Evolutionary conservation across 306 rosid genomes (phyloP).

Genomic region (Casuarina equisetifolia): DNA sequence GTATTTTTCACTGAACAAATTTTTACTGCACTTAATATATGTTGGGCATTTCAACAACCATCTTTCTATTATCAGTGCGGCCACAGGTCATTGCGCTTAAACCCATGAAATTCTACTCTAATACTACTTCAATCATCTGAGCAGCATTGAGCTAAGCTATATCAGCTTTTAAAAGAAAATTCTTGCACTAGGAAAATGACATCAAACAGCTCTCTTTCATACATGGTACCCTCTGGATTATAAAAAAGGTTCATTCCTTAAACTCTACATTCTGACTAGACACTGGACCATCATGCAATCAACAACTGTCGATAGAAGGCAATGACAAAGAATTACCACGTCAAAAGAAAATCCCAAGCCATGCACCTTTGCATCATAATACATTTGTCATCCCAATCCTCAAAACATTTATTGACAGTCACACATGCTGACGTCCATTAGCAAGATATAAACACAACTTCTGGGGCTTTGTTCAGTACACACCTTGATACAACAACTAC

Average conservation of each 20-base stretch:
- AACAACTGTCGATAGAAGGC: background rate
- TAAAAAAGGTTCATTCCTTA: background rate
- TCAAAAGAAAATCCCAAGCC: background rate
- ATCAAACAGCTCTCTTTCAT: background rate
- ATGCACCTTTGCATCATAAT: background rate
- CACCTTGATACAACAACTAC: background rate
- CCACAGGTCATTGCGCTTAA: background rate
- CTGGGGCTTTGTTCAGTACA: constrained; percentile 8
- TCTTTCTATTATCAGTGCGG: background rate
- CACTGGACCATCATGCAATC: background rate
- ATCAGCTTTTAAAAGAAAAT: background rate
- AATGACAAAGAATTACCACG: background rate
- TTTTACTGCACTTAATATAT: background rate
- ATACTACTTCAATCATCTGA: background rate
- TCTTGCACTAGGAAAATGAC: background rate
- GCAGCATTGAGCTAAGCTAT: background rate
- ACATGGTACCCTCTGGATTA: background rate
- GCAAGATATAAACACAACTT: constrained; percentile 22
- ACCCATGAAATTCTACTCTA: background rate
- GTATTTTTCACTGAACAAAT: background rate
- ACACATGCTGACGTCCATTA: constrained; percentile 8
- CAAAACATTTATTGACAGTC: background rate
- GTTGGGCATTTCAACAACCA: background rate
- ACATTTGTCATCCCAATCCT: background rate
- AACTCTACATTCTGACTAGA: background rate